Percentiles rank a stretch among this genome's conserved stretches.
Conservation (phyloP, 768 basidiomycete species). For the Auricularia sp. region DNA sequence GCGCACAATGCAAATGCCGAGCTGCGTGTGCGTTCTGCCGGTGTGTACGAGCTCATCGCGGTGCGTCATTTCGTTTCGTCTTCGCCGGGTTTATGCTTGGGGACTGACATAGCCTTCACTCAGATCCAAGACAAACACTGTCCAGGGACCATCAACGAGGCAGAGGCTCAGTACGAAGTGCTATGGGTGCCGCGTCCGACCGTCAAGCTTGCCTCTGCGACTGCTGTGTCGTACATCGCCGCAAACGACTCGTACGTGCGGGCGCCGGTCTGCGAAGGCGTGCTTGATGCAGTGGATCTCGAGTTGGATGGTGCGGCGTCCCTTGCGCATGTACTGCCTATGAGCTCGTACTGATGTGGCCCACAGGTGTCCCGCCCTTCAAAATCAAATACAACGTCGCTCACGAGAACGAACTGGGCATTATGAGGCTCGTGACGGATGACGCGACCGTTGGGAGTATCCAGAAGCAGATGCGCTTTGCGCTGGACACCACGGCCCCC, state of each 20-base stretch:
- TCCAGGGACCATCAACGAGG: conserved; percentile 54
- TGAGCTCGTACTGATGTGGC: not conserved
- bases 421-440: conserved; percentile 51
- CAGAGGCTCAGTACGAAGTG: conserved; percentile 57
- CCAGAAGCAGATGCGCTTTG: conserved; percentile 67
- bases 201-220: conserved; percentile 53
- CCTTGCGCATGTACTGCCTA: not conserved
- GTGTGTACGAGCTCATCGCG: conserved; percentile 62
- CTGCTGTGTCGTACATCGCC: conserved; percentile 43
- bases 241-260: conserved; percentile 69
- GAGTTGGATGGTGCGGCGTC: conserved; percentile 52
- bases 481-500: conserved; percentile 64
- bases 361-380: conserved; percentile 79
- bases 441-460: conserved; percentile 81
- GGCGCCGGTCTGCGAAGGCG: conserved; percentile 72
- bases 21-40: conserved; percentile 63
- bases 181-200: conserved; percentile 73
- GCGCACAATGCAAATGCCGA: conserved; percentile 54
- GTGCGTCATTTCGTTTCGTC: conserved; percentile 28
- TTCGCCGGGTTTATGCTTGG: conserved; percentile 2
- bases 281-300: conserved; percentile 72
- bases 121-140: conserved; percentile 82
- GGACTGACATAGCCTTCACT: not conserved
- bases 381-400: conserved; percentile 86
- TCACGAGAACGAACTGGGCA: conserved; percentile 53